Evolutionary conservation across 2,329 filamentous ascomycete species (phyloP), one percentile per base, ranked within the genome.

Genomic region (Dothidotthia symphoricarpi): DNA sequence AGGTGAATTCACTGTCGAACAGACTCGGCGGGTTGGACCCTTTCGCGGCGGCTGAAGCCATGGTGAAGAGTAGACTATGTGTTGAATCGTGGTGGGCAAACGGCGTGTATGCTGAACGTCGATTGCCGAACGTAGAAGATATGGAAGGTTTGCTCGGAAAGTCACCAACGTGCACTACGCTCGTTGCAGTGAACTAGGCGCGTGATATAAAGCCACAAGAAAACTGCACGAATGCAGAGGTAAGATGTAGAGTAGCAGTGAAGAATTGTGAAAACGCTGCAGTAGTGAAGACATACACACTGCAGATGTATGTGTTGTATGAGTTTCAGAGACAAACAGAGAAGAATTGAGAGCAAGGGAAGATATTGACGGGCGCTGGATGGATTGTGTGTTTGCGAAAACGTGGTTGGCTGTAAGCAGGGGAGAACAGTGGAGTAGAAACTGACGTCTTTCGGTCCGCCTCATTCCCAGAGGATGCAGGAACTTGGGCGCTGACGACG

Each of bases 231-330:
- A 39, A 41, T 51, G 47, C 40, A 43, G 38, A 30, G 50, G 45
- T 24, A 49, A 45, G 31, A 48, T 31, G 37, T 53, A 49, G 16
- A 57, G 45, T 41, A 51, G 24, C 46, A 49, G 49, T 36, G 44
- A 45, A 24, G 49, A 31, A 35, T 39, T 45, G 41, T 33, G 49
- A 29, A 37, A 40, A 38, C 42, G 47, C 32, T 44, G 48, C 41
- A 47, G 47, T 41, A 47, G 46, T 47, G 51, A 49, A 59, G 62
- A 61, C 61, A 67, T 67, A 46, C 57, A 63, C 53, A 60, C 50
- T 5, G 19, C 5, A 22, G 9, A 22, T 22, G 19, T 22, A 9
- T 22, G 19, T 32, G 35, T 37, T 22, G 17, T 36, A 28, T 22
- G 12, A n/a, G 32, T 17, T 17, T 16, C 17, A 9, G 28, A 31